A percentile compares a stretch with the other conserved stretches of the same genome.
Evolutionary conservation across 179 eudicot species (phyloP).

Genomic region (Sideroxylon spinosum): DNA sequence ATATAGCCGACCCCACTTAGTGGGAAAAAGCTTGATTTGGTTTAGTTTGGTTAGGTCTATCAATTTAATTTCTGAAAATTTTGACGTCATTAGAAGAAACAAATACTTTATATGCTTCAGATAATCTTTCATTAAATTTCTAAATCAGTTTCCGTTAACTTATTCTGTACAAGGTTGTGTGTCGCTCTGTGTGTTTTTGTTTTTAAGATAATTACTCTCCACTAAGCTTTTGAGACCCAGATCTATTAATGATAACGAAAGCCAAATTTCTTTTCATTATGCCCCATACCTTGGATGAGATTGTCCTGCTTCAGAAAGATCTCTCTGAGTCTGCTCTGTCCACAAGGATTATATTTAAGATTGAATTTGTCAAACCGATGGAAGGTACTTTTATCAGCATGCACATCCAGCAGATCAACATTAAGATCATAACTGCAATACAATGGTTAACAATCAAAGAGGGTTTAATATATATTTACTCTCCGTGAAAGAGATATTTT

Average conservation of each 20-base stretch:
- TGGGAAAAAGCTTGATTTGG: too few species aligned
- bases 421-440: slow-evolving; percentile 66
- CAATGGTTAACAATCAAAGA: slow-evolving; percentile 12
- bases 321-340: slow-evolving; percentile 83
- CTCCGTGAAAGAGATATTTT: slow-evolving; percentile 2
- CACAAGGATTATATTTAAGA: slow-evolving; percentile 86
- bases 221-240: not conserved
- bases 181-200: not conserved
- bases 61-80: not conserved
- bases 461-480: not conserved
- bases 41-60: too few species aligned
- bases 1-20: too few species aligned
- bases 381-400: slow-evolving; percentile 82
- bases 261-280: not conserved
- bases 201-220: not conserved
- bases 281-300: slow-evolving; percentile 68
- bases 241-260: not conserved
- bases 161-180: not conserved
- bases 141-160: not conserved
- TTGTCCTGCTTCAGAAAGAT: slow-evolving; percentile 81
- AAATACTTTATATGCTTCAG: not conserved
- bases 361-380: slow-evolving; percentile 84
- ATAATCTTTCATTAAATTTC: not conserved
- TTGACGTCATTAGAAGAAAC: not conserved
- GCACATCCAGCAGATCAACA: slow-evolving; percentile 82